phyloP scores from a whole-genome alignment of 176 grass and related monocot genomes.

The Aegilops longissima region DNA sequence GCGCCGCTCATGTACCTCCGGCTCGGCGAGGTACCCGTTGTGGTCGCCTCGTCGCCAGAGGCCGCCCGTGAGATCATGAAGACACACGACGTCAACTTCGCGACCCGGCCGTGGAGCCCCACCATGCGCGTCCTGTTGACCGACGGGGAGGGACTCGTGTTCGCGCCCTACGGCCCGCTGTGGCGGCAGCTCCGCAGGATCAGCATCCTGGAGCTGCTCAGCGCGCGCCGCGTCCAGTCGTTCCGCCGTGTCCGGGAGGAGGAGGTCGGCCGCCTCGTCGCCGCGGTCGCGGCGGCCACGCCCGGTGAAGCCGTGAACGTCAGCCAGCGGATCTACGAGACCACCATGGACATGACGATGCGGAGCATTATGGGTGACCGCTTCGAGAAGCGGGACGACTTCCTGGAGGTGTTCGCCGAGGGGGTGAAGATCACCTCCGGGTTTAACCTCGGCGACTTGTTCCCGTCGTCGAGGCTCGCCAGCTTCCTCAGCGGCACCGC shows the following conservation, averaged over 20 bases:
- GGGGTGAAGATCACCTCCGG: background rate
- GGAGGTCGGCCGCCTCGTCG: slow-evolving; percentile 27
- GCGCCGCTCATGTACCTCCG: background rate
- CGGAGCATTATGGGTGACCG: background rate
- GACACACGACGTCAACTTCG: background rate
- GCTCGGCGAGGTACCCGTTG: background rate
- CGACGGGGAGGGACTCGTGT: background rate
- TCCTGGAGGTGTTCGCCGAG: background rate
- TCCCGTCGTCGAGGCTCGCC: background rate
- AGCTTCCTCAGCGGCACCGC: background rate
- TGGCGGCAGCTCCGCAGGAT: slow-evolving; percentile 46
- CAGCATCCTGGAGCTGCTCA: slow-evolving; percentile 36
- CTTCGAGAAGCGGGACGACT: background rate
- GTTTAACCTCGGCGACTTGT: background rate
- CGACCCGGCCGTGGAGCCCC: background rate
- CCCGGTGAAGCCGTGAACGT: background rate
- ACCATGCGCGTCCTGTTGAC: background rate
- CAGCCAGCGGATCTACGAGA: background rate
- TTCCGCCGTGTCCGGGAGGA: slow-evolving; percentile 33
- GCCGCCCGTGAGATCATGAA: background rate
- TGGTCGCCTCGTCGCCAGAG: background rate
- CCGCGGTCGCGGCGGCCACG: background rate
- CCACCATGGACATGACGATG: background rate
- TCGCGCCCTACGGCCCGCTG: slow-evolving; percentile 21
- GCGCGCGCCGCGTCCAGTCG: slow-evolving; percentile 30